Conservation (phyloP, 73 alveolate genomes). For the Breviolum minutum region DNA sequence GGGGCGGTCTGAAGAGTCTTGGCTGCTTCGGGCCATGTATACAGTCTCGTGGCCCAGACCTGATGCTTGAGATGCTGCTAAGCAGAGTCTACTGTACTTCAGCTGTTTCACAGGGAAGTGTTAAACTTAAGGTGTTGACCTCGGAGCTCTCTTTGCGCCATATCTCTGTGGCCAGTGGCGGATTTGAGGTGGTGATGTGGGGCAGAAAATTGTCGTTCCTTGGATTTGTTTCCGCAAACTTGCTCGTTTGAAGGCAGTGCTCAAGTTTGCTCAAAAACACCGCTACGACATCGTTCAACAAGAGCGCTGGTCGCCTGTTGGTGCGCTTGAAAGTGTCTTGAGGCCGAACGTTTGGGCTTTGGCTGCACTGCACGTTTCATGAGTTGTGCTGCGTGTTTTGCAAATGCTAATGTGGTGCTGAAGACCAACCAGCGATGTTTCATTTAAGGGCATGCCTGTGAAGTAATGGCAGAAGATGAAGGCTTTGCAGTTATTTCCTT, state of each 20-base stretch:
- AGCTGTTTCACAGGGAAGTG: not conserved
- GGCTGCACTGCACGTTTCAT: not conserved
- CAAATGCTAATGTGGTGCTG: not conserved
- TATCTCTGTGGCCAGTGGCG: slow-evolving; percentile 86
- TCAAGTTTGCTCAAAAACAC: slow-evolving; percentile 48
- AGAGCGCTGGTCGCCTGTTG: slow-evolving; percentile 36
- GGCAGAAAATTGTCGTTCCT: not conserved
- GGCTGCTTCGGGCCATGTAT: slow-evolving; percentile 58
- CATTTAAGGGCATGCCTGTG: too few species aligned
- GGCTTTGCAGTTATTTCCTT: not conserved
- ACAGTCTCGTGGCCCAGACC: slow-evolving; percentile 22
- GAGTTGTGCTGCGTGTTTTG: not conserved
- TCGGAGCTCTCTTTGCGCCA: slow-evolving; percentile 57
- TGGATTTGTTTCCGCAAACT: not conserved
- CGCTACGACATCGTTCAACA: slow-evolving; percentile 54
- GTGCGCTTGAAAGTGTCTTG: slow-evolving; percentile 37
- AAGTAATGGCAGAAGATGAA: too few species aligned
- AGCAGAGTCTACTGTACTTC: not conserved
- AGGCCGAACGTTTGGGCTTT: not conserved
- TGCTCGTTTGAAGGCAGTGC: slow-evolving; percentile 18
- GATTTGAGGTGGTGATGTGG: slow-evolving; percentile 19
- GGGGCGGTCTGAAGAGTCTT: slow-evolving; percentile 82
- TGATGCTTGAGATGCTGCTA: not conserved
- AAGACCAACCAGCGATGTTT: too few species aligned
- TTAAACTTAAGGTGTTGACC: slow-evolving; percentile 30